These are phyloP conservation scores for Otatea glauca DNA, from an alignment of 176 grass and related monocot species.

Conservation along the genomic window DNA sequence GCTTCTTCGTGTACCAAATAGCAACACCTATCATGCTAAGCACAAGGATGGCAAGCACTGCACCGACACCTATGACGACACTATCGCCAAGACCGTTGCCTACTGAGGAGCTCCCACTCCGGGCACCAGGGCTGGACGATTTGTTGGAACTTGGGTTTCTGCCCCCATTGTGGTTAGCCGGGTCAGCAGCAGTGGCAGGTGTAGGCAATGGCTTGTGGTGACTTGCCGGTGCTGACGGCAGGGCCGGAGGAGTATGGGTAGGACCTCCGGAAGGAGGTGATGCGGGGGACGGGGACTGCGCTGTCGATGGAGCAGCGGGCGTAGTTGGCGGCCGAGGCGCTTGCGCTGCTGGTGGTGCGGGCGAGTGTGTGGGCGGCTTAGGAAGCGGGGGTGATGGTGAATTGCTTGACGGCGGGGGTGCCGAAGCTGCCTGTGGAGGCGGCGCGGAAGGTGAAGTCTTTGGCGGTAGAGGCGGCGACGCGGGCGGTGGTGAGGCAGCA, in stretches of 20 bases:
- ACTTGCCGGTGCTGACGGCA: conserved; percentile 23
- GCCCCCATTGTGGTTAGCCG: not conserved
- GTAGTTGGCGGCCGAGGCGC: conserved; percentile 36
- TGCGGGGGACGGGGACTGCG: conserved; percentile 36
- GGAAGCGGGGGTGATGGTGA: conserved; percentile 14
- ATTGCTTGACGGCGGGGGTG: conserved; percentile 16
- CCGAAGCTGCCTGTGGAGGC: not conserved
- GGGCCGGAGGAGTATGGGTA: not conserved
- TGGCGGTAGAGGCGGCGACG: conserved; percentile 1
- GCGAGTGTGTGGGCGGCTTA: conserved; percentile 9
- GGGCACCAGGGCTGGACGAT: not conserved
- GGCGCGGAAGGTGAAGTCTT: not conserved
- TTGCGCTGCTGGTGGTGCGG: not conserved
- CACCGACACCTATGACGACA: conserved; percentile 41
- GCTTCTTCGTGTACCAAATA: conserved; percentile 60
- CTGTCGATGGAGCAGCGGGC: not conserved
- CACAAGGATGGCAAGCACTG: conserved; percentile 43
- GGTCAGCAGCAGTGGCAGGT: conserved; percentile 50
- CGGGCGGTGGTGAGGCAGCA: not conserved
- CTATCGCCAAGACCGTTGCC: not conserved
- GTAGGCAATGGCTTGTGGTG: conserved; percentile 43
- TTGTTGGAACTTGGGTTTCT: conserved; percentile 23
- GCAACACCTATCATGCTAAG: conserved; percentile 55
- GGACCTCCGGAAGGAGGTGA: conserved; percentile 33
- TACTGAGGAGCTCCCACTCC: not conserved